Base-by-base conservation (phyloP, 129 eudicot genomes). In the Helianthus tuberosus region DNA sequence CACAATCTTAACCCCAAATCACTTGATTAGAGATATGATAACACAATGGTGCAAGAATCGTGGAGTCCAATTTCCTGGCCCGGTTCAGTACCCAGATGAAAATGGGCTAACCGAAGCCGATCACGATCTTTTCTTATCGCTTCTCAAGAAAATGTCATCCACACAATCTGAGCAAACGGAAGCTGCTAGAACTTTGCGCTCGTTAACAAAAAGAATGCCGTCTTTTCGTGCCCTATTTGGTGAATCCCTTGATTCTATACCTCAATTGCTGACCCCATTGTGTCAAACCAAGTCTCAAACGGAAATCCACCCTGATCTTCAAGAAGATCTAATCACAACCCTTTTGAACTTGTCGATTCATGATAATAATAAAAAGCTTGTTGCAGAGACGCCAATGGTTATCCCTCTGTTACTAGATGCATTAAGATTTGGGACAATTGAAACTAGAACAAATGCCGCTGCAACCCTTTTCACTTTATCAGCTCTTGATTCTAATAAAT, bases 381-480 rank as follows among this genome's bases (percentile, higher is more conserved):
- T 94, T 35, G 99, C 89, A 11, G 99, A 90, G 74, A 91, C 93
- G 1, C 97, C 93, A 5, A 76, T 64, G 86, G 99, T 84, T 57
- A 71, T 94, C 39, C 86, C 91, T 10, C 52, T 94, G 68, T 82
- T 94, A 39, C 74, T 87, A 29, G 88, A 91, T 39, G 97, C 97
- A 36, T 77, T 94, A 20, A 79, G 72, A 51, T 84, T 68, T 14
- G 97, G 96, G n/a, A 90, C 97, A 9, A 83, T 89, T 27, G 86
- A 80, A 68, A 94, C 93, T 8, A 79, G 85, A 73, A 86, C 87
- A 69, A 94, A 94, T 82, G 88, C 99, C 60, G 97, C 99, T 23
- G 99, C 99, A 16, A 79, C 99, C 11, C 93, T 94, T 65, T 94
- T 94, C 82, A 94, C 97, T 23, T 78, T 94, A 49, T 90, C 97